Evolutionary conservation across 805 yeast species (phyloP).

Genomic region (Kodamaea jinghongensis): DNA sequence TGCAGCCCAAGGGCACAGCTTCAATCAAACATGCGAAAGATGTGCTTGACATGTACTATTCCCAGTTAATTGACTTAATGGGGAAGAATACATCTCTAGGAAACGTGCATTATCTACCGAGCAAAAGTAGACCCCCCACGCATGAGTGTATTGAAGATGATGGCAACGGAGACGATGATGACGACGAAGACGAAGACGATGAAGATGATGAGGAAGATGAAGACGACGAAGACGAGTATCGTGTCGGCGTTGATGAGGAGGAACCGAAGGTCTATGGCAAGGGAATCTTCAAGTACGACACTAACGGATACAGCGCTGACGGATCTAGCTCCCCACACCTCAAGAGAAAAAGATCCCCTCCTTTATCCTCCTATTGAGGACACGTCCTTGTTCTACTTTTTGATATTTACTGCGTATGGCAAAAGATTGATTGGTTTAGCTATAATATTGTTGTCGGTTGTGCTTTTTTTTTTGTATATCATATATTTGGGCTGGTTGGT

Average conservation of each 20-base stretch:
- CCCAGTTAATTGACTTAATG: conserved; percentile 40
- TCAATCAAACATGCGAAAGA: conserved; percentile 33
- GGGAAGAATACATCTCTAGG: conserved; percentile 27
- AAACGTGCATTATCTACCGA: conserved; percentile 9
- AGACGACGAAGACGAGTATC: conserved; percentile 12
- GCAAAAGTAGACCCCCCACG: conserved; percentile 9
- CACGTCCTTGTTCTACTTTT: neutral
- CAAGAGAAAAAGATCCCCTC: conserved; percentile 14
- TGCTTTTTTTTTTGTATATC: conserved; percentile 1
- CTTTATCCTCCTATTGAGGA: neutral
- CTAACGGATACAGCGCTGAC: conserved; percentile 21
- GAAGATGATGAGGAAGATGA: conserved; percentile 14
- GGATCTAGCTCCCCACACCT: conserved; percentile 30
- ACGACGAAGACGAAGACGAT: conserved; percentile 14
- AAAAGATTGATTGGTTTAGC: neutral
- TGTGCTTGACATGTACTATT: conserved; percentile 38
- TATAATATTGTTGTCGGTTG: neutral
- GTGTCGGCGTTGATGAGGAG: conserved; percentile 4
- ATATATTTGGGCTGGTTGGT: conserved; percentile 7
- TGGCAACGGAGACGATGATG: conserved; percentile 11
- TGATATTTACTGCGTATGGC: conserved; percentile 1
- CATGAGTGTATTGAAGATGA: conserved; percentile 10
- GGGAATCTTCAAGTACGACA: conserved; percentile 9
- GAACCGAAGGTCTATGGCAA: conserved; percentile 8
- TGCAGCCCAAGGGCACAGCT: conserved; percentile 13